A percentile compares a stretch with the other conserved stretches of the same genome.
Conservation (phyloP, 2,329 filamentous ascomycete genomes). For the Gaeumannomyces tritici region DNA sequence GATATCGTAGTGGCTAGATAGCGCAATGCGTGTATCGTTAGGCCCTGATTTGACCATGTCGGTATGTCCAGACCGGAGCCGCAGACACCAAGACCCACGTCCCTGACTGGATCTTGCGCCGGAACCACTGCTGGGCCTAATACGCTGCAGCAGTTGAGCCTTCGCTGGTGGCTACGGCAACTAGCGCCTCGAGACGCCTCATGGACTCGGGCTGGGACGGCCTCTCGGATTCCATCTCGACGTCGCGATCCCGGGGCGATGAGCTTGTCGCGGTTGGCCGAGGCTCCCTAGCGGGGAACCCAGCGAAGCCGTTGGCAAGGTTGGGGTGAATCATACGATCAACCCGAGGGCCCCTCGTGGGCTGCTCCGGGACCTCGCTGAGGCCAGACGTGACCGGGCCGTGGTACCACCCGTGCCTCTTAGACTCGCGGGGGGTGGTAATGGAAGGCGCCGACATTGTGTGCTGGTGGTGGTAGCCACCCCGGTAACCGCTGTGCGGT, state of each 20-base stretch:
- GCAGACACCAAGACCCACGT: too few species aligned
- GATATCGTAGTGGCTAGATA: too few species aligned
- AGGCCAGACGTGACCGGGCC: slow-evolving; percentile 25
- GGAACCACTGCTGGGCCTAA: slow-evolving; percentile 2
- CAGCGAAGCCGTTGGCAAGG: slow-evolving; percentile 11
- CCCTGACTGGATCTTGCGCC: too few species aligned
- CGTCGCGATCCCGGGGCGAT: not conserved
- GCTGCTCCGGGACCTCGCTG: slow-evolving; percentile 15
- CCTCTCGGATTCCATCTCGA: not conserved
- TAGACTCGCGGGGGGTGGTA: slow-evolving; percentile 47
- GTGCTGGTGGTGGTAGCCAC: slow-evolving; percentile 36
- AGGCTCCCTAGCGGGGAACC: slow-evolving; percentile 10
- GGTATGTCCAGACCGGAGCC: too few species aligned
- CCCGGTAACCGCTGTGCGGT: not conserved
- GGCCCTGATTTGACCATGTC: too few species aligned
- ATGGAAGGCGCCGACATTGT: slow-evolving; percentile 50
- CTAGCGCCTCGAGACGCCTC: slow-evolving; percentile 11
- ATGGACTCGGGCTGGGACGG: slow-evolving; percentile 1
- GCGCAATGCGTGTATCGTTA: too few species aligned
- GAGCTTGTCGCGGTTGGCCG: slow-evolving; percentile 9
- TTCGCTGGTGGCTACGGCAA: slow-evolving; percentile 12
- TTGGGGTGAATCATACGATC: slow-evolving; percentile 51
- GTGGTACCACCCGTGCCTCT: slow-evolving; percentile 67
- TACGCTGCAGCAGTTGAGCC: slow-evolving; percentile 9
- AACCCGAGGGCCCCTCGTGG: slow-evolving; percentile 31